phyloP scores from a whole-genome alignment of 192 early-diverging fungal species.

The Coemansia sp. region DNA sequence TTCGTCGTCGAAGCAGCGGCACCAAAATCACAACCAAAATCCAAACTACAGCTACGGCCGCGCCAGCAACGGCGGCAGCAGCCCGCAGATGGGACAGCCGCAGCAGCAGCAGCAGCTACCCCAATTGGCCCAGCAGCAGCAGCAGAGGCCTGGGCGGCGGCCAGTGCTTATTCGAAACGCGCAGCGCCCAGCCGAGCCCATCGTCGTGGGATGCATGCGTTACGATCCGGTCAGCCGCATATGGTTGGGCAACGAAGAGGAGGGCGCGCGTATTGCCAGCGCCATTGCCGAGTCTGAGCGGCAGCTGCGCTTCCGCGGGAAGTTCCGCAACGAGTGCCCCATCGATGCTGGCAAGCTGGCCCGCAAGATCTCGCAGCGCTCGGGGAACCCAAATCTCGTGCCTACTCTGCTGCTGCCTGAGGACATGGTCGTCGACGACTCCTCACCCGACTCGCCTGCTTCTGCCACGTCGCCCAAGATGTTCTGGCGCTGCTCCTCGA shows the following conservation, averaged over 20 bases:
- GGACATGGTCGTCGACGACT: constrained; percentile 17
- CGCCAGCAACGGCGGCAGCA: background rate
- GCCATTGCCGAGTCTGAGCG: constrained; percentile 52
- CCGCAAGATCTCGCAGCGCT: constrained; percentile 42
- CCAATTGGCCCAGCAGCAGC: background rate
- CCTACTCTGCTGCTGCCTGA: constrained; percentile 23
- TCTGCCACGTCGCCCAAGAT: constrained; percentile 15
- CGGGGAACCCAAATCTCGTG: constrained; percentile 32
- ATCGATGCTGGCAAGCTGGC: constrained; percentile 49
- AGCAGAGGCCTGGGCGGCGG: constrained; percentile 11
- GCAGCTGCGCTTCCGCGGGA: constrained; percentile 19
- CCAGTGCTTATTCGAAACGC: constrained; percentile 44
- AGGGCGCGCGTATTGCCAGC: constrained; percentile 37
- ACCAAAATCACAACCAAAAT: background rate
- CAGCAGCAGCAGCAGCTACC: background rate
- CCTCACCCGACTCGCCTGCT: constrained; percentile 8
- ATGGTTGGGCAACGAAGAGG: constrained; percentile 50
- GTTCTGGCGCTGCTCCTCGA: constrained; percentile 9
- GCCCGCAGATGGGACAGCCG: background rate
- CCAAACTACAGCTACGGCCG: constrained; percentile 1
- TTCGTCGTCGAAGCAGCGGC: constrained; percentile 1
- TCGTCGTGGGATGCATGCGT: constrained; percentile 44
- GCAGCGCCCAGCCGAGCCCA: constrained; percentile 27
- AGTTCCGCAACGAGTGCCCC: constrained; percentile 22
- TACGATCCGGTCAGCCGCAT: constrained; percentile 44